Percentiles rank a stretch among this genome's conserved stretches.
Evolutionary conservation across 768 basidiomycete genomes (phyloP).

Genomic region (Naematelia encephala): DNA sequence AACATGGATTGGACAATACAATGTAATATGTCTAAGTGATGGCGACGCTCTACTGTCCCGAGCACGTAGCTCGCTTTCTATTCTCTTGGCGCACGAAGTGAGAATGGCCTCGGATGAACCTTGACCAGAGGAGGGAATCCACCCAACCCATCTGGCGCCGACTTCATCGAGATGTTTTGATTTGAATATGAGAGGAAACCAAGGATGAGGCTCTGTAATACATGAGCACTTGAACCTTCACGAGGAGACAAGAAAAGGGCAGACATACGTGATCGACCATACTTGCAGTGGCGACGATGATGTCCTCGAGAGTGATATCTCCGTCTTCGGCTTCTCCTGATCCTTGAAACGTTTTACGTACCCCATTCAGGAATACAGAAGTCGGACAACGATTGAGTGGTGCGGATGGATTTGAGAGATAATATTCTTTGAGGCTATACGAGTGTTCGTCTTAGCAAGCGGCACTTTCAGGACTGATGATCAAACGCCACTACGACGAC

Average conservation of each 20-base stretch:
- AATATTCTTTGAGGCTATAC: conserved; percentile 28
- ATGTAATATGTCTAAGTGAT: too few relatives aligned
- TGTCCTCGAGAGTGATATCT: conserved; percentile 36
- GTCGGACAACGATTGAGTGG: conserved; percentile 35
- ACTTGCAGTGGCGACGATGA: conserved; percentile 43
- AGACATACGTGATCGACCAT: conserved; percentile 43
- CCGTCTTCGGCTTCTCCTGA: conserved; percentile 40
- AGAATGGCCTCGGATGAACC: conserved; percentile 23
- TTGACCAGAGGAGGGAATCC: conserved; percentile 33
- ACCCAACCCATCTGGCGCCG: conserved; percentile 33
- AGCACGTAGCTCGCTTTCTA: too few relatives aligned
- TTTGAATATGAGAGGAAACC: conserved; percentile 36
- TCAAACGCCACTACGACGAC: not conserved
- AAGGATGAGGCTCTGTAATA: conserved; percentile 29
- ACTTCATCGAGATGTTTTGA: conserved; percentile 34
- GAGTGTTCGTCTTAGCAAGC: not conserved
- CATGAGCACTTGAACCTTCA: not conserved
- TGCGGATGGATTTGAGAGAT: conserved; percentile 15
- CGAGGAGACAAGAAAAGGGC: not conserved
- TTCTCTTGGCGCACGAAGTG: not conserved
- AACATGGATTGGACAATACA: not conserved
- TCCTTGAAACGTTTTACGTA: conserved; percentile 18
- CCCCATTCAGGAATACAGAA: conserved; percentile 28
- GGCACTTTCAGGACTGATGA: too few relatives aligned
- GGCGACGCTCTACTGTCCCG: too few relatives aligned